Evolutionary conservation across 2,329 filamentous ascomycete genomes (phyloP).

Genomic region (Ceratocystis papillata): DNA sequence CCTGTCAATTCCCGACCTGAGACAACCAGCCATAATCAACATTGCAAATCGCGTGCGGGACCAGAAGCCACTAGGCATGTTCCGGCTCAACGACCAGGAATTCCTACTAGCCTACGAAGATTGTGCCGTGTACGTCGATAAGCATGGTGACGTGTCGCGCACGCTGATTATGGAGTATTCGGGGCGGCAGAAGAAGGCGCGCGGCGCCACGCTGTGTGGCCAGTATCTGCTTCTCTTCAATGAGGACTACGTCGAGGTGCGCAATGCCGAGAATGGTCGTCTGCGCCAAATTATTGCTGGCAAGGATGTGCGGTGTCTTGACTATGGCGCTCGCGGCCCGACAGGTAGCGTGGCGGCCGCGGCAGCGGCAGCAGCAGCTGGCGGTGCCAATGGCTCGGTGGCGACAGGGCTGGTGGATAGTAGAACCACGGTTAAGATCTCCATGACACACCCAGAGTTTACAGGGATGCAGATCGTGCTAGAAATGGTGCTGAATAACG

Average conservation of each 20-base stretch:
- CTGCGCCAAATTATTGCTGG: constrained; percentile 90
- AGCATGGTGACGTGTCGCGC: constrained; percentile 88
- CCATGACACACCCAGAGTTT: constrained; percentile 86
- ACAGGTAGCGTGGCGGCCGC: constrained; percentile 34
- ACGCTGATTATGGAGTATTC: constrained; percentile 98
- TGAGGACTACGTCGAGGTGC: constrained; percentile 90
- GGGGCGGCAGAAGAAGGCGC: constrained; percentile 69
- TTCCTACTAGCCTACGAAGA: constrained; percentile 92
- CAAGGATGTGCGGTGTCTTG: constrained; percentile 77
- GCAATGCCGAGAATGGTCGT: constrained; percentile 91
- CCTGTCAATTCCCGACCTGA: constrained; percentile 83
- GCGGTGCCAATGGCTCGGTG: constrained; percentile 16
- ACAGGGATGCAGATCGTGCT: constrained; percentile 77
- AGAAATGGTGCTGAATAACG: constrained; percentile 86
- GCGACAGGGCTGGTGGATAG: constrained; percentile 24
- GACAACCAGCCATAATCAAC: constrained; percentile 64
- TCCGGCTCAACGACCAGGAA: constrained; percentile 81
- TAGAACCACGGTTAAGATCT: constrained; percentile 78
- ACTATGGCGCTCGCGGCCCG: constrained; percentile 63
- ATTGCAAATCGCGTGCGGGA: constrained; percentile 76
- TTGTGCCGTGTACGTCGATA: constrained; percentile 95
- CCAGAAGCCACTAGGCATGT: constrained; percentile 87
- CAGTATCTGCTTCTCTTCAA: constrained; percentile 90
- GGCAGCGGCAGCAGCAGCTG: constrained; percentile 14
- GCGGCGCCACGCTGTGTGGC: constrained; percentile 76